Evolutionary conservation across 495 filamentous ascomycete genomes (phyloP).

Genomic region (Usnea hakonensis): DNA sequence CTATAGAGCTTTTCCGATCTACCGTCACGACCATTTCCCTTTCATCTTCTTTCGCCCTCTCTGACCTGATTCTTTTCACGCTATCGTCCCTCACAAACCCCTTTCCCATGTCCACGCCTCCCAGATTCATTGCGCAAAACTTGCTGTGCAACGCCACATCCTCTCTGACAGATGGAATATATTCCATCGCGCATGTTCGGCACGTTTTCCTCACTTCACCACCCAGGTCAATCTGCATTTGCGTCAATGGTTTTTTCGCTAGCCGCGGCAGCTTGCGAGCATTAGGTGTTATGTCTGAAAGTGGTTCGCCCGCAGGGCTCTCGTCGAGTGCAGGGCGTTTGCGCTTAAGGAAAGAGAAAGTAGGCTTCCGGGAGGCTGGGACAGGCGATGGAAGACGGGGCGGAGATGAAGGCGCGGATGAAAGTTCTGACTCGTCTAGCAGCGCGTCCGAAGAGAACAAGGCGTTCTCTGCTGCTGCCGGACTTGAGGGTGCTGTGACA

Average conservation of each 20-base stretch:
- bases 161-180: slow-evolving; percentile 57
- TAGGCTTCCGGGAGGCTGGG: slow-evolving; percentile 48
- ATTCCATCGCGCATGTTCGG: slow-evolving; percentile 61
- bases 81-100: slow-evolving; percentile 39
- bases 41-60: slow-evolving; percentile 41
- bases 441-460: slow-evolving; percentile 41
- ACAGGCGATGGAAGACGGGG: slow-evolving; percentile 50
- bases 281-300: slow-evolving; percentile 47
- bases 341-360: slow-evolving; percentile 48
- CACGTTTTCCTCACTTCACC: slow-evolving; percentile 53
- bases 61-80: slow-evolving; percentile 42
- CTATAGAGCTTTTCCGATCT: slow-evolving; percentile 45
- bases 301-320: slow-evolving; percentile 23
- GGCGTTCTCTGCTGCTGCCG: slow-evolving; percentile 40
- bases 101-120: slow-evolving; percentile 57
- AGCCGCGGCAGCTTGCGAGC: slow-evolving; percentile 28
- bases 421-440: slow-evolving; percentile 39
- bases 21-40: slow-evolving; percentile 48
- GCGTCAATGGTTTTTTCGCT: slow-evolving; percentile 43
- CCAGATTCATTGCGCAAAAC: slow-evolving; percentile 58
- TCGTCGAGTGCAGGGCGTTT: slow-evolving; percentile 37
- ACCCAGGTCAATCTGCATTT: slow-evolving; percentile 63
- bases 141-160: slow-evolving; percentile 58
- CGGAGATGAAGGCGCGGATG: slow-evolving; percentile 42
- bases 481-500: slow-evolving; percentile 40